Conservation (phyloP, 768 basidiomycete genomes). For the Erythrobasidium yunnanense region DNA sequence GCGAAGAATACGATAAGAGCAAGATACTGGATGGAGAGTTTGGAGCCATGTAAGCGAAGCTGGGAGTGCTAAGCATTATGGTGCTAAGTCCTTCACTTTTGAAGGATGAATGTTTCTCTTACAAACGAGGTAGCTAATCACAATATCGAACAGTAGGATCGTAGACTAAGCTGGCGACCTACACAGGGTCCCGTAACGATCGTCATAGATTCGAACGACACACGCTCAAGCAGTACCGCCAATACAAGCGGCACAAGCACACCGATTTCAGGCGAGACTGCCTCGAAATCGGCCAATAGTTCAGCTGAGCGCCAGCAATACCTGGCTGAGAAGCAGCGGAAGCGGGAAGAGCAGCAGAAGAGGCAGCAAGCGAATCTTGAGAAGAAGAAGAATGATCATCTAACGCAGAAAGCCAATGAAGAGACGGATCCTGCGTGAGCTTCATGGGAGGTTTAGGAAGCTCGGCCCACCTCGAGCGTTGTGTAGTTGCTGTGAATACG, state of each 20-base stretch:
- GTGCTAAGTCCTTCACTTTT: too few relatives aligned
- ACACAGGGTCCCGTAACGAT: conserved; percentile 35
- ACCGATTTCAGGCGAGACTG: not conserved
- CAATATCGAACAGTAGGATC: too few relatives aligned
- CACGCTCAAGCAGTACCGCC: not conserved
- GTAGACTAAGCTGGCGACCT: too few relatives aligned
- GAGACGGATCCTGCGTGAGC: not conserved
- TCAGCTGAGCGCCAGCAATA: not conserved
- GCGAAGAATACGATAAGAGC: conserved; percentile 23
- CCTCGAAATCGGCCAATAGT: not conserved
- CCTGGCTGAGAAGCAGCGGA: conserved; percentile 14
- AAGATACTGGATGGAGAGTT: conserved; percentile 31
- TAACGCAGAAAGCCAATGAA: not conserved
- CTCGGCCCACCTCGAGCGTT: too few relatives aligned
- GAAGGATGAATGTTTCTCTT: conserved; percentile 35
- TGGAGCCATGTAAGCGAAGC: conserved; percentile 15
- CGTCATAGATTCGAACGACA: conserved; percentile 31
- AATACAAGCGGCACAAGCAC: not conserved
- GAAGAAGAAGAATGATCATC: conserved; percentile 2
- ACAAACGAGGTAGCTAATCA: conserved; percentile 30
- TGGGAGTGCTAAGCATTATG: too few relatives aligned
- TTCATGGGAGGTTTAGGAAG: not conserved
- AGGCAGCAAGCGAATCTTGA: not conserved
- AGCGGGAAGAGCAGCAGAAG: conserved; percentile 19
- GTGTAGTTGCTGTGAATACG: too few relatives aligned